phyloP scores from a whole-genome alignment of 495 filamentous ascomycete genomes.

The Friedmanniomyces simplex region DNA sequence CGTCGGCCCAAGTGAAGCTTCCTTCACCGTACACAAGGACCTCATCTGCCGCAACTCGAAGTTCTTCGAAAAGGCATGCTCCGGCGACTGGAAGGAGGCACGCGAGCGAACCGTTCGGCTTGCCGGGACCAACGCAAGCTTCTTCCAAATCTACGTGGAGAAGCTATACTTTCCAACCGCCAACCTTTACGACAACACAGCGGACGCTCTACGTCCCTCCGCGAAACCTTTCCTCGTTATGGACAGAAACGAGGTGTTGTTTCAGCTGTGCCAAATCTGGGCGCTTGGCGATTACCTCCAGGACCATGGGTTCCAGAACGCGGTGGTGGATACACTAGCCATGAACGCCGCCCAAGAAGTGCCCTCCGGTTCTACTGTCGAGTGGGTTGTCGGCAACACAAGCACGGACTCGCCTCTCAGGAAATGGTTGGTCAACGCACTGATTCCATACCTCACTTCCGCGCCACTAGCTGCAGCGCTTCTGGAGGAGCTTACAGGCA shows the following conservation, averaged over 20 bases:
- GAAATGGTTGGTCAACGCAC: background rate
- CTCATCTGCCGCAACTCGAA: background rate
- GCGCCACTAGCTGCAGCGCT: background rate
- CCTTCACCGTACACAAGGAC: background rate
- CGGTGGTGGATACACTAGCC: background rate
- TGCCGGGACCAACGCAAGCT: background rate
- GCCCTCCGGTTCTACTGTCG: background rate
- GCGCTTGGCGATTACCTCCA: background rate
- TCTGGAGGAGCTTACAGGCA: background rate
- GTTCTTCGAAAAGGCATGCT: conserved; percentile 6
- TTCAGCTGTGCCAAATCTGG: background rate
- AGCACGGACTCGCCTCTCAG: background rate
- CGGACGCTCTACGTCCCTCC: background rate
- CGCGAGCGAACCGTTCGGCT: background rate
- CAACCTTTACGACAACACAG: background rate
- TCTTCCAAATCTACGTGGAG: conserved; percentile 1
- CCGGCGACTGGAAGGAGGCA: conserved; percentile 1
- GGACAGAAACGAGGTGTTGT: background rate
- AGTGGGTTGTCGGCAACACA: background rate
- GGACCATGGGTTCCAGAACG: background rate
- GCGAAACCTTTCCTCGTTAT: background rate
- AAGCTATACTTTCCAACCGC: background rate
- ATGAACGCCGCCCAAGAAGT: background rate
- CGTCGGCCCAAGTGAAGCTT: background rate
- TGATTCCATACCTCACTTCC: background rate